Base-by-base conservation (phyloP, 208 protist species). In the Leptomonas pyrrhocoris region DNA sequence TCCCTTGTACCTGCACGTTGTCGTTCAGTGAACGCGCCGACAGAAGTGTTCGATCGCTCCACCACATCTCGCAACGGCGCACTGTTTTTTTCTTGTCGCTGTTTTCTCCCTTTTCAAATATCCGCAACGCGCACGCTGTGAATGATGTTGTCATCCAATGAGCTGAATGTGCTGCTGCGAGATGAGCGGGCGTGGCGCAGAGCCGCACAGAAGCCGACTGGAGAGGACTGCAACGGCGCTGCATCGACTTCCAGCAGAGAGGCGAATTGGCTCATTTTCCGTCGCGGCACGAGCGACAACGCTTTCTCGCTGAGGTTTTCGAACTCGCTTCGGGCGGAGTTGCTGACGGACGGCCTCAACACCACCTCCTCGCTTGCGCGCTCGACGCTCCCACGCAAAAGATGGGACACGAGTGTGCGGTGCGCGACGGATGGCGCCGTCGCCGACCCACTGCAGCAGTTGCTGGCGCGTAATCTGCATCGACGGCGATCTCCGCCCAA, bases 171-270 rank as follows among this genome's bases (percentile, higher is more conserved):
- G 2, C 76, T 85, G 54, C 40, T 91, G 28, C 77, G 82, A 19
- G 86, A 91, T 70, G 68, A 71, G 40, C 67, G 75, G 13, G 64
- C 83, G 21, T 87, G 80, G 86, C 49, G 75, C 34, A 68, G 86
- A 34, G 86, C 86, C 36, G 67, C 80, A n/a, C 72, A 74, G 55
- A 15, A 51, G 21, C 58, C 54, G n/a, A 42, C 60, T 19, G 36
- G 58, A 1, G 60, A 60, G 7, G 45, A 46, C 28, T 13, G 19
- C 21, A 11, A 19, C 23, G n/a, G 21, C 28, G 48, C 57, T 7
- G 58, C 50, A 19, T 46, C 38, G 2, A 27, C 38, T 34, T 48
- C 28, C 62, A 57, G 70, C 68, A 72, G 40, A 13, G 63, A 81
- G 27, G 60, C 54, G 4, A 74, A 78, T 16, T 85, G 79, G 63